A percentile compares a stretch with the other conserved stretches of the same genome.
Evolutionary conservation across 768 basidiomycete species (phyloP).

Genomic region (Termitomyces sp.): DNA sequence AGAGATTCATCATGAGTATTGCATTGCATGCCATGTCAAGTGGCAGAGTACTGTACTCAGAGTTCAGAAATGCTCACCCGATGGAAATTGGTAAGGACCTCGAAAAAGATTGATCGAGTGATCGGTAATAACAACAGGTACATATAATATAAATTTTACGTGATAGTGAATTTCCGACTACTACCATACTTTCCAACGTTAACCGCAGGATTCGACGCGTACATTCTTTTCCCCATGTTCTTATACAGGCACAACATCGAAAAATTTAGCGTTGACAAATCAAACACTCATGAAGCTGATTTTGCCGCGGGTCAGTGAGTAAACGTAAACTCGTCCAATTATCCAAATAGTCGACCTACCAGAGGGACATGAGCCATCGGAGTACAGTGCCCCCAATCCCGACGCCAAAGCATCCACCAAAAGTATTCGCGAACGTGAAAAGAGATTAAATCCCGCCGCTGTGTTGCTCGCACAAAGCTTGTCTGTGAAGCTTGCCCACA

Average conservation of each 20-base stretch:
- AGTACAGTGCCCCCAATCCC: not conserved
- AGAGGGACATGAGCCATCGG: not conserved
- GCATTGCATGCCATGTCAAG: not conserved
- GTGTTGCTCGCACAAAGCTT: slow-evolving; percentile 1
- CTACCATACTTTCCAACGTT: too few relatives aligned
- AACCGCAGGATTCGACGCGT: not conserved
- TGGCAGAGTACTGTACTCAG: not conserved
- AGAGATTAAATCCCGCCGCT: not conserved
- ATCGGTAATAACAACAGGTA: not conserved
- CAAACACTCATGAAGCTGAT: not conserved
- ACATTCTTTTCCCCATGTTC: not conserved
- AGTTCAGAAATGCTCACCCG: not conserved
- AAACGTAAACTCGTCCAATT: not conserved
- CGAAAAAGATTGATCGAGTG: slow-evolving; percentile 1
- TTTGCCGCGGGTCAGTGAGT: not conserved
- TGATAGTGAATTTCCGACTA: not conserved
- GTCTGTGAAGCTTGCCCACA: slow-evolving; percentile 5
- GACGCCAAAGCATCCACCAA: not conserved
- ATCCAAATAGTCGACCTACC: not conserved
- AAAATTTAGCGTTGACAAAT: not conserved
- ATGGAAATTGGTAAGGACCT: not conserved
- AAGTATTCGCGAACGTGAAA: not conserved
- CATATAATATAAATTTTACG: not conserved
- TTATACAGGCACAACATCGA: not conserved
- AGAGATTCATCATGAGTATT: not conserved